phyloP scores from a whole-genome alignment of 139 green algal genomes.

The Marvania coccoides region DNA sequence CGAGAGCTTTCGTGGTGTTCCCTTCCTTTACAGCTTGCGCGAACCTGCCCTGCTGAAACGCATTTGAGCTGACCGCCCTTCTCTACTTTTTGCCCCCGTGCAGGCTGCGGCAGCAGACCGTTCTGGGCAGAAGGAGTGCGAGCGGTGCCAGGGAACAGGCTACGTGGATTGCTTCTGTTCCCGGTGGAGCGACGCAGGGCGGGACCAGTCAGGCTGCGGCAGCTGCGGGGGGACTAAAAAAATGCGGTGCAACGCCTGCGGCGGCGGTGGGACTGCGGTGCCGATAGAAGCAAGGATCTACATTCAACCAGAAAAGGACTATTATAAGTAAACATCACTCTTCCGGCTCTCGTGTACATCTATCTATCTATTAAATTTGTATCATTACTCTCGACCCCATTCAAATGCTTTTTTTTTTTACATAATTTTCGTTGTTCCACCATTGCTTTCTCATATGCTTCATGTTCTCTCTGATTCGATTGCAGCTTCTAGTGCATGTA shows the following conservation, averaged over 20 bases:
- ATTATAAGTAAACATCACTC: too few relatives aligned
- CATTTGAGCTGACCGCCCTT: too few relatives aligned
- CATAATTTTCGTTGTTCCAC: not conserved
- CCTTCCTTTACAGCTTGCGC: too few relatives aligned
- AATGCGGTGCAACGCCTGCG: constrained; percentile 18
- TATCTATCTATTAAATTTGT: too few relatives aligned
- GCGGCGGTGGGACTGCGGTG: constrained; percentile 22
- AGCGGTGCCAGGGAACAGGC: constrained; percentile 17
- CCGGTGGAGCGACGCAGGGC: constrained; percentile 20
- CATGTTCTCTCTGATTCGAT: not conserved
- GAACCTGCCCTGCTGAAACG: too few relatives aligned
- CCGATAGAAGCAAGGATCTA: constrained; percentile 19
- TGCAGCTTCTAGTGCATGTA: not conserved
- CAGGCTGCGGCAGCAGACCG: not conserved
- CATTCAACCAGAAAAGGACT: constrained; percentile 15
- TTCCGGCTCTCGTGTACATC: too few relatives aligned
- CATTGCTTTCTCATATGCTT: not conserved
- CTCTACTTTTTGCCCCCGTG: too few relatives aligned
- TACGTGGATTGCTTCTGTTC: constrained; percentile 22
- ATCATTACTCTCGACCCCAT: too few relatives aligned
- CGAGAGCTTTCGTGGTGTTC: too few relatives aligned
- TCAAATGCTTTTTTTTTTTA: not conserved
- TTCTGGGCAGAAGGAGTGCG: constrained; percentile 8
- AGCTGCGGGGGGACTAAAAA: constrained; percentile 9
- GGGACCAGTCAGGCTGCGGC: constrained; percentile 6